Base-by-base conservation (phyloP, 805 yeast genomes). In the Candida arabinofermentans region DNA sequence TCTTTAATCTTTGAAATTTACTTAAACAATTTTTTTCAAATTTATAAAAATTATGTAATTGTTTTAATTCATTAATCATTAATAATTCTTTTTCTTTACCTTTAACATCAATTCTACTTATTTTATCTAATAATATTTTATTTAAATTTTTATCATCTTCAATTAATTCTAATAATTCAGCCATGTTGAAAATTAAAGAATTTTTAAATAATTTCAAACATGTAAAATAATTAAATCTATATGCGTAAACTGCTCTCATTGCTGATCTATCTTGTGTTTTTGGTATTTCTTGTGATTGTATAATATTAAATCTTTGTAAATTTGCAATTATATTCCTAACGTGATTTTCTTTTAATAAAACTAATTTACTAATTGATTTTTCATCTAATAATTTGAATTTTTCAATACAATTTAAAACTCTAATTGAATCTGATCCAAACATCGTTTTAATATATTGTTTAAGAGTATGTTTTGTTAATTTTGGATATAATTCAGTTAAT, bases 241-340 rank as follows among this genome's bases (percentile, higher is more conserved):
- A 93, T 26, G 90, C 72, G 58, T 79, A 93, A 23, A 86, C 83
- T 1, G 97, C 83, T 51, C 96, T 79, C 31, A 86, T 80, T 0
- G 97, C 96, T 2, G 95, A 90, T 51, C 98, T 74, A 60, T 93
- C 98, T 19, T 80, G 82, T 8, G 96, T 83, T 54, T 91, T 77
- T 10, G 98, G 97, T 23, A 93, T 84, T 65, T 93, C 99, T 64
- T 91, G 98, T 27, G 90, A 74, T 58, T 91, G 96, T 16, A 90
- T 67, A 16, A 86, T 74, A 47, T 90, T 88, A 49, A 79, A 72
- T 40, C 74, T 76, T 22, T 86, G 74, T 40, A 93, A 66, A 26
- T 77, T 75, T 35, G 83, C 76, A 34, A 89, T 66, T 34, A 83
- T 79, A 30, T 81, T 79, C 42, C 96, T 72, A 8, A 89, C 85